Percentiles rank a stretch among this genome's conserved stretches.
Evolutionary conservation across 148 eudicot species (phyloP).

Genomic region (Vaccinium vitisidaea): DNA sequence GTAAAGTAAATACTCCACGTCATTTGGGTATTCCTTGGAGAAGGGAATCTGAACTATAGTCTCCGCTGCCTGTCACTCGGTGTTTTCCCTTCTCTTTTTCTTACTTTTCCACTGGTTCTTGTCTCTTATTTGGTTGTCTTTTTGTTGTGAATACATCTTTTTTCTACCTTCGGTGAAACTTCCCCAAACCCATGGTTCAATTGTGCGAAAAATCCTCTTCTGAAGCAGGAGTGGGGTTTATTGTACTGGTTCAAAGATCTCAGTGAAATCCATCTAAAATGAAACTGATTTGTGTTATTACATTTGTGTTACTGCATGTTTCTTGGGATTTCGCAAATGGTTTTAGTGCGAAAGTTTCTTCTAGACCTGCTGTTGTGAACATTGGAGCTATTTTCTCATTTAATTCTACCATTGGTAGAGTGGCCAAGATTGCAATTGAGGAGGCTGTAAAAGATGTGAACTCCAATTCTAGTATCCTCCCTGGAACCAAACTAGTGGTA

Average conservation of each 20-base stretch:
- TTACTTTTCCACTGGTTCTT: not conserved
- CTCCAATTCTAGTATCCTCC: conserved; percentile 56
- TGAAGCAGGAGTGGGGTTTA: not conserved
- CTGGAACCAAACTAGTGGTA: conserved; percentile 54
- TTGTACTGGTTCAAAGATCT: not conserved
- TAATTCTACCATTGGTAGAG: conserved; percentile 85
- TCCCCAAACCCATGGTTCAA: conserved; percentile 20
- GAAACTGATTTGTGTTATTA: conserved; percentile 35
- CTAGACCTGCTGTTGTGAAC: conserved; percentile 70
- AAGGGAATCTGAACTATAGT: conserved; percentile 3
- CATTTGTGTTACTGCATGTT: conserved; percentile 26
- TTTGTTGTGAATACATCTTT: not conserved
- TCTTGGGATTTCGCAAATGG: conserved; percentile 40
- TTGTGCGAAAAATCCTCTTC: conserved; percentile 3
- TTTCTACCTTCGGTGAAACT: not conserved
- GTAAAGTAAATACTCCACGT: not conserved
- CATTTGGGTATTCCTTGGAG: not conserved
- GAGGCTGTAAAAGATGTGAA: conserved; percentile 89
- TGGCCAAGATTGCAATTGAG: conserved; percentile 76
- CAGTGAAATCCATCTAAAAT: conserved; percentile 26
- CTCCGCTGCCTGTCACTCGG: not conserved
- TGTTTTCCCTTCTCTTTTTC: not conserved
- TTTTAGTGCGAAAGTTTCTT: conserved; percentile 37
- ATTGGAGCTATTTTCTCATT: conserved; percentile 85
- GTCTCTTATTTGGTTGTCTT: too few species aligned